Percentiles rank a stretch among this genome's conserved stretches.
Conservation (phyloP, 495 filamentous ascomycete genomes). For the Xylaria venustula region DNA sequence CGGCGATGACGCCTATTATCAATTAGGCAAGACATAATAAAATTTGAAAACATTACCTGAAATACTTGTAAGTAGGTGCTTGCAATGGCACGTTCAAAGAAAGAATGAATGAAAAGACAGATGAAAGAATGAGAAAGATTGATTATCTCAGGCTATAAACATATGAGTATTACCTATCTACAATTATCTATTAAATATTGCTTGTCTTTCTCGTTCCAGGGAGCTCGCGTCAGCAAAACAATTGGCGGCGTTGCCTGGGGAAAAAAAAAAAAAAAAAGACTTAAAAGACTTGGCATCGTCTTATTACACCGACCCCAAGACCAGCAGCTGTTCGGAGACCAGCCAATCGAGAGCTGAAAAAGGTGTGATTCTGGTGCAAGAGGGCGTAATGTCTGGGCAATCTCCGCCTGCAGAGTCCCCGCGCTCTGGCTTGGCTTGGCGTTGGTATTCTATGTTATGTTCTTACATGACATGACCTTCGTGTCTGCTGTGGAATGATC, state of each 20-base stretch:
- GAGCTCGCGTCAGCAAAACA: neutral
- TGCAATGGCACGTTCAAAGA: neutral
- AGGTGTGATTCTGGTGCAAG: neutral
- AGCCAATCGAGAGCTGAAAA: neutral
- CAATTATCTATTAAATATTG: too few relatives aligned
- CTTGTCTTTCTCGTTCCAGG: too few relatives aligned
- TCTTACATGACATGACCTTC: too few relatives aligned
- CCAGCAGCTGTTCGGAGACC: neutral
- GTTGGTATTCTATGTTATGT: too few relatives aligned
- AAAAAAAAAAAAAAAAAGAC: too few relatives aligned
- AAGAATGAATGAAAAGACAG: too few relatives aligned
- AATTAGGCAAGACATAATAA: neutral
- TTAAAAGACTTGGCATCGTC: too few relatives aligned
- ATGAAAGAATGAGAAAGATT: too few relatives aligned
- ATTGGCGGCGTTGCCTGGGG: neutral
- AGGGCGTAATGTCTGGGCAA: neutral
- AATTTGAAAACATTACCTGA: neutral
- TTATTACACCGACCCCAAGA: too few relatives aligned
- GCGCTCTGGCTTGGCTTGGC: neutral
- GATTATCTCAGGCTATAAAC: too few relatives aligned
- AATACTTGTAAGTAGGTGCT: neutral
- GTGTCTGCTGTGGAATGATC: neutral
- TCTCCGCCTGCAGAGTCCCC: neutral
- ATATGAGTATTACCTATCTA: too few relatives aligned
- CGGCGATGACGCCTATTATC: neutral